Percentiles rank a stretch among this genome's conserved stretches.
Evolutionary conservation across 805 yeast species (phyloP).

Genomic region (Dipodascopsis uninucleata): DNA sequence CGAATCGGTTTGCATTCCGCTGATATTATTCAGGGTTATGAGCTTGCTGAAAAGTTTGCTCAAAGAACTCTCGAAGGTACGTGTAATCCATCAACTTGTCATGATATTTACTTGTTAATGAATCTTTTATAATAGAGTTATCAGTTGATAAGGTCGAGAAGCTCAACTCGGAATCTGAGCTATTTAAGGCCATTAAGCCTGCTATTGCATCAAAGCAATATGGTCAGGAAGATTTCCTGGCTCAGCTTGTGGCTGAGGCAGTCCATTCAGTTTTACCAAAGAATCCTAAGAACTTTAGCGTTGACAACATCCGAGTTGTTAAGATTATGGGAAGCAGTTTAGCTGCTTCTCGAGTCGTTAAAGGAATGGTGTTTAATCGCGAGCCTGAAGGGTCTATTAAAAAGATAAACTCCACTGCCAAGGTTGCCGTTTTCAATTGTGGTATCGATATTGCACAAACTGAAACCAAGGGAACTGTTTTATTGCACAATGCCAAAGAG

Average conservation of each 20-base stretch:
- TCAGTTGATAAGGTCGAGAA: constrained; percentile 61
- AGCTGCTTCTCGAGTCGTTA: constrained; percentile 68
- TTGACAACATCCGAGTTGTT: constrained; percentile 91
- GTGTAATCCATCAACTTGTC: background rate
- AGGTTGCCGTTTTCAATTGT: constrained; percentile 89
- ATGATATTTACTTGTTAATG: background rate
- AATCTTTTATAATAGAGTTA: constrained; percentile 36
- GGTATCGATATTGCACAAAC: constrained; percentile 93
- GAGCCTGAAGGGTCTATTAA: constrained; percentile 93
- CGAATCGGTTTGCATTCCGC: constrained; percentile 84
- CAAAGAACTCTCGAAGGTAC: constrained; percentile 41
- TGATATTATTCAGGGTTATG: constrained; percentile 90
- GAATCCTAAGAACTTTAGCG: constrained; percentile 67
- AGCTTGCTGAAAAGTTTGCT: constrained; percentile 76
- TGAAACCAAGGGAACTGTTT: constrained; percentile 97
- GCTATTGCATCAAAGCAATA: constrained; percentile 92
- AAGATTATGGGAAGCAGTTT: constrained; percentile 92
- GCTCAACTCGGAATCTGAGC: constrained; percentile 50
- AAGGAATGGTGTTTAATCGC: constrained; percentile 97
- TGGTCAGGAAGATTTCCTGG: constrained; percentile 76
- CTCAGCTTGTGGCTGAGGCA: constrained; percentile 79
- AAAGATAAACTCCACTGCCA: constrained; percentile 56
- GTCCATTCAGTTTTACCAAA: constrained; percentile 72
- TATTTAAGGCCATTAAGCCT: constrained; percentile 72
- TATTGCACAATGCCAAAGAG: constrained; percentile 92